Evolutionary conservation across 1,284 basidiomycete genomes (phyloP).

Genomic region (Meira nashicola): DNA sequence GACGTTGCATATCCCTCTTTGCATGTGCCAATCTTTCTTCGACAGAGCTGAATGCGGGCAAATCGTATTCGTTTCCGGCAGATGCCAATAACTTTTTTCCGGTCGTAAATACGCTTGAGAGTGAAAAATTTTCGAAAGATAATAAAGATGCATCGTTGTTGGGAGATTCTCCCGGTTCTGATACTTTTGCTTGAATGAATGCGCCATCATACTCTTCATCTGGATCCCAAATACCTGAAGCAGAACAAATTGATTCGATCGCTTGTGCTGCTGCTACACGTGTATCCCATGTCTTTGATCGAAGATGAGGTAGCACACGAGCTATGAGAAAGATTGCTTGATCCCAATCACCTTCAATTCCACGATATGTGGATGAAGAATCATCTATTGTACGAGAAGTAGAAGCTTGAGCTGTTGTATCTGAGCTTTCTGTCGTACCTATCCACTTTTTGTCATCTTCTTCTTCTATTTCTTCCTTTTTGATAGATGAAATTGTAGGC

Average conservation of each 20-base stretch:
- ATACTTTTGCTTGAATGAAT: not conserved
- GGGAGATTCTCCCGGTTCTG: not conserved
- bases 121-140: constrained; percentile 57
- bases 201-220: constrained; percentile 8
- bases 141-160: constrained; percentile 17
- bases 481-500: not conserved
- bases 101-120: constrained; percentile 68
- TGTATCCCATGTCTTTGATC: constrained; percentile 81
- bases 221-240: constrained; percentile 71
- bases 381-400: not conserved
- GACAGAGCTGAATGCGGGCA: constrained; percentile 39
- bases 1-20: constrained; percentile 64
- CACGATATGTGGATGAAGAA: constrained; percentile 28
- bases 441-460: not conserved
- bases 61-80: constrained; percentile 74
- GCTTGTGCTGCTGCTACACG: constrained; percentile 77
- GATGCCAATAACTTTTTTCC: constrained; percentile 75
- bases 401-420: not conserved
- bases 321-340: constrained; percentile 53
- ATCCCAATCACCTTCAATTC: constrained; percentile 67
- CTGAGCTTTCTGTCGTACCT: not conserved
- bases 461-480: not conserved
- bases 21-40: constrained; percentile 68
- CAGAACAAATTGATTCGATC: constrained; percentile 75
- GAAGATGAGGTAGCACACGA: constrained; percentile 78